Evolutionary conservation across 805 yeast genomes (phyloP).

Genomic region (Middelhovenomyces tepae): DNA sequence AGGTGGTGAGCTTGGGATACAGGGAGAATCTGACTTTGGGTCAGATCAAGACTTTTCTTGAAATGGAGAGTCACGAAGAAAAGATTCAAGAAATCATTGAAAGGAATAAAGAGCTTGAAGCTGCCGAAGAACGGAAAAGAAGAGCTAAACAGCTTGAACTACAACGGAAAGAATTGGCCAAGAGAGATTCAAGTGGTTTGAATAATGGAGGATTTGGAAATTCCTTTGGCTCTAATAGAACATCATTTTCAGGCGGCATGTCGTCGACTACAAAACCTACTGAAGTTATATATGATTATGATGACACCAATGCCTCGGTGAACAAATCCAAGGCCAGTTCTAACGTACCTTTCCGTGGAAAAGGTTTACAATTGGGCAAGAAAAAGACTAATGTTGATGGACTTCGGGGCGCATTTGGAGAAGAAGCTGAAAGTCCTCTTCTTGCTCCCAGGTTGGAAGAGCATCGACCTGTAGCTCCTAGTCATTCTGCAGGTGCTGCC

Average conservation of each 20-base stretch:
- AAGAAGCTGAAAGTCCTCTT: slow-evolving; percentile 26
- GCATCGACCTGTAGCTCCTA: slow-evolving; percentile 5
- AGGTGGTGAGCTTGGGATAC: slow-evolving; percentile 81
- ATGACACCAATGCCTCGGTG: too few relatives aligned
- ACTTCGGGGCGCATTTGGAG: slow-evolving; percentile 19
- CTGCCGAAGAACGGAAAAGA: slow-evolving; percentile 93
- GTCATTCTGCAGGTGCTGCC: slow-evolving; percentile 16
- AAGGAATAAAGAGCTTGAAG: slow-evolving; percentile 93
- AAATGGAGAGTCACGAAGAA: slow-evolving; percentile 98
- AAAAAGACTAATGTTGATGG: slow-evolving; percentile 21
- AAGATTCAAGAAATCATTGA: slow-evolving; percentile 97
- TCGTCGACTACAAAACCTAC: slow-evolving; percentile 4
- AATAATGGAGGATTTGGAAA: slow-evolving; percentile 19
- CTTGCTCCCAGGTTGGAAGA: slow-evolving; percentile 13
- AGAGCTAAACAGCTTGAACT: slow-evolving; percentile 71
- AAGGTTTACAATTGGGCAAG: slow-evolving; percentile 75
- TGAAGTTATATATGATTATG: slow-evolving; percentile 14
- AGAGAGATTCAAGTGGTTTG: slow-evolving; percentile 23
- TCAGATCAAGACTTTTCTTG: slow-evolving; percentile 82
- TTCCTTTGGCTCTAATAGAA: slow-evolving; percentile 10
- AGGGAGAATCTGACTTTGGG: slow-evolving; percentile 73
- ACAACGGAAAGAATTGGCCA: slow-evolving; percentile 42
- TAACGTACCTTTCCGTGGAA: slow-evolving; percentile 34
- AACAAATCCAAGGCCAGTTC: slow-evolving; percentile 4
- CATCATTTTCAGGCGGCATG: neutral